phyloP scores from a whole-genome alignment of 2,329 filamentous ascomycete species.

The Apiospora malaysiana region DNA sequence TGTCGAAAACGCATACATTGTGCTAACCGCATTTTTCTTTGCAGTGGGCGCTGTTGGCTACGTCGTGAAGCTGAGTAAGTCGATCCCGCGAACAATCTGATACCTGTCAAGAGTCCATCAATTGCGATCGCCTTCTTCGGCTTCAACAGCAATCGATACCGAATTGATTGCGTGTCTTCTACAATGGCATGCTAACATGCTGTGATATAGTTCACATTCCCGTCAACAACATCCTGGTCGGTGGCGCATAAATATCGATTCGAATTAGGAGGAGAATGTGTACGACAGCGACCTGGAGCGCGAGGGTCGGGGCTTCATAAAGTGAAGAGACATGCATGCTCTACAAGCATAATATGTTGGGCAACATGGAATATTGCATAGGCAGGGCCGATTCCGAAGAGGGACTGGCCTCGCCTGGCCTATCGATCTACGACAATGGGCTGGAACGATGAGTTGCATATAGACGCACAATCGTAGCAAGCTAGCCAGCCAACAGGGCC shows the following conservation, averaged over 20 bases:
- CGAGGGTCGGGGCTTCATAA: not conserved
- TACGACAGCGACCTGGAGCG: not conserved
- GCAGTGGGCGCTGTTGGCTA: constrained; percentile 64
- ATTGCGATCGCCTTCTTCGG: not conserved
- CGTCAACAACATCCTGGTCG: constrained; percentile 73
- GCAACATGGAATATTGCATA: constrained; percentile 1
- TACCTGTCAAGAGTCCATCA: not conserved
- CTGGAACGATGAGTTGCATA: constrained; percentile 10
- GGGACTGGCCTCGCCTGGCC: not conserved
- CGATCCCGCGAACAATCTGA: not conserved
- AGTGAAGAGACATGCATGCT: not conserved
- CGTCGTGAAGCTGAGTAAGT: constrained; percentile 71
- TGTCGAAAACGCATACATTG: not conserved
- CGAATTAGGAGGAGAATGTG: not conserved
- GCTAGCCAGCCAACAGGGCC: constrained; percentile 17
- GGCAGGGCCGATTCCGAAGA: not conserved
- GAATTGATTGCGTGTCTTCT: not conserved
- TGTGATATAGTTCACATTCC: constrained; percentile 65
- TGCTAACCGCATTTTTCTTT: constrained; percentile 49
- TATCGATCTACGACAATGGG: constrained; percentile 6
- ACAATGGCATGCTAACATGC: not conserved
- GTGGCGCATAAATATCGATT: constrained; percentile 58
- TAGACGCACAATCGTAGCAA: constrained; percentile 12
- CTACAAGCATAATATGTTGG: not conserved
- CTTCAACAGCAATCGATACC: not conserved